Base-by-base conservation (phyloP, 441 rosid species). In the Capsella rubella region DNA sequence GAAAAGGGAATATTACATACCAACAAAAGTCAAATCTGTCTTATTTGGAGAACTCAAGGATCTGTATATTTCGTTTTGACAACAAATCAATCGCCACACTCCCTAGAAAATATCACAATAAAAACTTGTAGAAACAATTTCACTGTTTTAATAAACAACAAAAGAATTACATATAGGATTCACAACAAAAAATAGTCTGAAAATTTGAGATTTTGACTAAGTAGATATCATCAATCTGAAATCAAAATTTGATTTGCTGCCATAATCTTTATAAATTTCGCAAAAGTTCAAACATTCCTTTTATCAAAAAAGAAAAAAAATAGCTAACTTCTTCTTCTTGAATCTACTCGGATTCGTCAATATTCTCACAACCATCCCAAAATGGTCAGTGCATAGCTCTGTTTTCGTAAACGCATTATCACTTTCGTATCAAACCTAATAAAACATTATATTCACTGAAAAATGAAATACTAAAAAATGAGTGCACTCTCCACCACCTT, bases 21-120 rank as follows among this genome's bases (percentile, higher is more conserved):
- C 50, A 77, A 77, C 76, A 77, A 77, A 77, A 77, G 80, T 77
- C 80, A 77, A 71, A 8, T 71, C 67, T 77, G 76, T 71, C 76
- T 71, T 71, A 42, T 49, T 71, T 59, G 63, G 25, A 34, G 25
- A 35, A 71, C 54, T 39, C 46, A 40, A 16, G 6, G 31, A 74
- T 67, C 73, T 67, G 4, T 21, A 31, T 21, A 31, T 40, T 21
- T 21, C 25, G 13, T 59, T 40, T 60, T 40, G 67, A 47, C 72
- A 49, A 57, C 72, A 47, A 6, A 58, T 60, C 74, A 60, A 57
- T 45, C 47, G 21, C 51, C 6, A 27, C 78, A 58, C 16, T 50
- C 55, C 8, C 0, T 3, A 6, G 35, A 32, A 46, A 16, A 53
- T 67, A 56, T 40, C 28, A 7, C 7, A 0, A n/a, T 2, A 35